Base-by-base conservation (phyloP, 768 basidiomycete species). In the Pilatotrama ljubarskyi region DNA sequence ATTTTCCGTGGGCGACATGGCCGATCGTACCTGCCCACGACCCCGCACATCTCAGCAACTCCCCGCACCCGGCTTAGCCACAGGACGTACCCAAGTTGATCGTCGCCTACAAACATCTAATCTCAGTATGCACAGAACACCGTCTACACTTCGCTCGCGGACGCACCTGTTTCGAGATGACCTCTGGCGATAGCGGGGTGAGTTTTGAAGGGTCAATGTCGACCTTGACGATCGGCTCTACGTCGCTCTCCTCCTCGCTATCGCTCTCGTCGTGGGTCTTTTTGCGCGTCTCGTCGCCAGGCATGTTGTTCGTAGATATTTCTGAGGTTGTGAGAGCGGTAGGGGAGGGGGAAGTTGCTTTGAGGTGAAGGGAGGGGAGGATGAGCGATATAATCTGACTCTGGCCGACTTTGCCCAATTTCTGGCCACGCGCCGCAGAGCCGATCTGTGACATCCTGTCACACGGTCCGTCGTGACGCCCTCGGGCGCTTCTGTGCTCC, bases 1-100 rank as follows among this genome's bases (percentile, higher is more conserved):
- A 94, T 79, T 95, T 95, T 68, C 92, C 93, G 80, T 95, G 94
- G 18, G 96, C 96, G 82, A 99, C 96, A 84, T 98, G 96, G 54
- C 95, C 96, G 71, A 99, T 99, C 22, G 95, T 99, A 66, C 93
- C 95, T 93, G 67, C 13, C 51, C 56, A 46, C 17, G 17, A 8
- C 25, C 32, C 25, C 8, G 18, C 54, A 51, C 26, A 56, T 38
- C 54, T 60, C 40, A 60, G 59, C 59, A 55, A 20, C 40, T 15
- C 26, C 35, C 26, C 25, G 18, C 29, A 8, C 20, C 22, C 40
- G 38, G 10, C n/a, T 3, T 18, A 64, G 24, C 29, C 5, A 24
- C 17, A 17, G 10, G 29, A 20, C 68, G 36, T 44, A 94, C 95
- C 95, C 68, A 95, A 78, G 76, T 95, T 95, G 66, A 96, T 95